Evolutionary conservation across 257 asterid species (phyloP).

Genomic region (Lantana camara): DNA sequence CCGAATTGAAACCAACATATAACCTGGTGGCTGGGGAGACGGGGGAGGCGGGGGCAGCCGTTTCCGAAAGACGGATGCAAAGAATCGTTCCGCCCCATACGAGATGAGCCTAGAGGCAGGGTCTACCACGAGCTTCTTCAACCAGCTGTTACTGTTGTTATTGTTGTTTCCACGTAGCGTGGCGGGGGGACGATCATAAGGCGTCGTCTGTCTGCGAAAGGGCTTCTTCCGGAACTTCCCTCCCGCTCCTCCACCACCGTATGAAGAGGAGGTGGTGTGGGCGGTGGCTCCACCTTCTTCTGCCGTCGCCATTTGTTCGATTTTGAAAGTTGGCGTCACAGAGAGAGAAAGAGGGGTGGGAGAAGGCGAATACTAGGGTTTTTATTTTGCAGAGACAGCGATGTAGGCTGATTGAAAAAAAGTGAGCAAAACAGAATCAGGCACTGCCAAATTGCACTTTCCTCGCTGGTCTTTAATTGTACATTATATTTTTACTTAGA

Average conservation of each 20-base stretch:
- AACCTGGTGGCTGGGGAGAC: slow-evolving; percentile 62
- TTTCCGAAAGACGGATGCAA: slow-evolving; percentile 58
- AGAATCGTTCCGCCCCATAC: slow-evolving; percentile 67
- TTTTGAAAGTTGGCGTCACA: slow-evolving; percentile 27
- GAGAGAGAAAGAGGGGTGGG: slow-evolving; percentile 15
- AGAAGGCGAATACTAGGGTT: slow-evolving; percentile 52
- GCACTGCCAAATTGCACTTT: too few relatives aligned
- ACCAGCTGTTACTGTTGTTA: slow-evolving; percentile 53
- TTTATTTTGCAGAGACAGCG: slow-evolving; percentile 20
- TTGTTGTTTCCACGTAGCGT: slow-evolving; percentile 33
- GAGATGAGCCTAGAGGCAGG: slow-evolving; percentile 81
- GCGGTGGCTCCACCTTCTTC: slow-evolving; percentile 58
- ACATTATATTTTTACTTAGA: too few relatives aligned
- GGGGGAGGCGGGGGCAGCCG: slow-evolving; percentile 57
- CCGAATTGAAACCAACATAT: neutral
- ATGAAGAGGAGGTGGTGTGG: slow-evolving; percentile 36
- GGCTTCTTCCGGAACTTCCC: slow-evolving; percentile 78
- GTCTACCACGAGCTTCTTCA: slow-evolving; percentile 73
- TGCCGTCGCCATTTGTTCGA: slow-evolving; percentile 69
- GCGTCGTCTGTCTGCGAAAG: slow-evolving; percentile 61
- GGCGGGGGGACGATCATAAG: slow-evolving; percentile 78
- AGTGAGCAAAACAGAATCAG: too few relatives aligned
- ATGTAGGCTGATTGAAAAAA: neutral
- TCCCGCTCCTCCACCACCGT: slow-evolving; percentile 73
- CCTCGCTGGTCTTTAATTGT: too few relatives aligned